Evolutionary conservation across 169 alveolate species (phyloP).

Genomic region (Plasmodium inui): DNA sequence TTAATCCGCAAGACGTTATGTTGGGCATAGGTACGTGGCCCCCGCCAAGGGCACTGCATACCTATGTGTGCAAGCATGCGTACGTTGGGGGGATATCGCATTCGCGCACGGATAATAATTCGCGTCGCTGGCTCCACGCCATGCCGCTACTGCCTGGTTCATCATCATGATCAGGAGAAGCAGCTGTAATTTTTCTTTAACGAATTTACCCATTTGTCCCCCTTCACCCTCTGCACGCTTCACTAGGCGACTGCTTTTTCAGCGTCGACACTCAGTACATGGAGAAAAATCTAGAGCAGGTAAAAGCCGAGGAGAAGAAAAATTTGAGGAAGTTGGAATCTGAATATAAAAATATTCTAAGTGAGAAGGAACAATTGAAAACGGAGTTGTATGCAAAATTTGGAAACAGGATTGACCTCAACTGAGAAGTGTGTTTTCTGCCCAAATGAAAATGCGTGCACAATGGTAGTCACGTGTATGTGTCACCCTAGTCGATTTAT

Average conservation of each 20-base stretch:
- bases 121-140: neutral
- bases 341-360: conserved; percentile 32
- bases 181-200: neutral
- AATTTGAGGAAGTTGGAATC: conserved; percentile 59
- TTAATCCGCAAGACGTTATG: conserved; percentile 52
- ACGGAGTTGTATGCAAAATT: conserved; percentile 74
- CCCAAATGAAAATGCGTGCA: neutral
- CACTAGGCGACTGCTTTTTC: conserved; percentile 65
- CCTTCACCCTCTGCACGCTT: neutral
- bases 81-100: neutral
- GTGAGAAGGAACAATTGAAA: conserved; percentile 66
- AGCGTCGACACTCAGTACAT: conserved; percentile 41
- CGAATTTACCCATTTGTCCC: neutral
- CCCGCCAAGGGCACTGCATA: neutral
- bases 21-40: conserved; percentile 47
- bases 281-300: conserved; percentile 39
- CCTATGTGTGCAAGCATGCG: neutral
- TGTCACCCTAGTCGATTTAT: neutral
- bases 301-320: conserved; percentile 25
- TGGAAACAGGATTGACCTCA: conserved; percentile 73
- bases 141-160: neutral
- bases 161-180: no score
- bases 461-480: neutral
- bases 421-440: neutral
- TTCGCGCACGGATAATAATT: neutral